Evolutionary conservation across 805 yeast genomes (phyloP).

Genomic region (Lachancea thermotolerans): DNA sequence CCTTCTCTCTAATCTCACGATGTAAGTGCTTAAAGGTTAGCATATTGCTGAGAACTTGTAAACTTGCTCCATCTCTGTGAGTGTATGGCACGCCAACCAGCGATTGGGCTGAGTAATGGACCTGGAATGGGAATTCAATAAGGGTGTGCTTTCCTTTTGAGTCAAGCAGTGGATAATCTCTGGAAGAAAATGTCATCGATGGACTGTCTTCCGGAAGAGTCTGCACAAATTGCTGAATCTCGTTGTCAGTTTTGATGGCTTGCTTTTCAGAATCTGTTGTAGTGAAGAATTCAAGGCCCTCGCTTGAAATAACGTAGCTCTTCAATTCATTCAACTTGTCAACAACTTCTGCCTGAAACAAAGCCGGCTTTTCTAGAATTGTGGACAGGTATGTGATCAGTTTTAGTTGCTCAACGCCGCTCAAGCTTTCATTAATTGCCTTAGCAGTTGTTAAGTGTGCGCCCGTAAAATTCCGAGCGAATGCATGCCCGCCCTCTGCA

Average conservation of each 20-base stretch:
- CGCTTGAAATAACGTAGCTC: conserved; percentile 36
- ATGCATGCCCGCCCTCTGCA: conserved; percentile 84
- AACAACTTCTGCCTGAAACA: conserved; percentile 49
- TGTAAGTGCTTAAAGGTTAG: conserved; percentile 80
- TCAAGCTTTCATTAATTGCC: conserved; percentile 52
- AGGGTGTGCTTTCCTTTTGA: conserved; percentile 34
- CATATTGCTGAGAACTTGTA: conserved; percentile 75
- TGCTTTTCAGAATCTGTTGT: conserved; percentile 47
- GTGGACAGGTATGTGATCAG: conserved; percentile 56
- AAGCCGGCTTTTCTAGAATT: conserved; percentile 42
- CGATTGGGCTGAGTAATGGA: conserved; percentile 71
- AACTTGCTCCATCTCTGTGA: conserved; percentile 71
- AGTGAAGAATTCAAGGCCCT: conserved; percentile 44
- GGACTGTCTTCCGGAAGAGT: conserved; percentile 20
- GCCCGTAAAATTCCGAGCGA: conserved; percentile 62
- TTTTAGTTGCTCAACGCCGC: conserved; percentile 74
- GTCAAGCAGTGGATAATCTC: conserved; percentile 3
- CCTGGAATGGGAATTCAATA: conserved; percentile 79
- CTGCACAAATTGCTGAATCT: conserved; percentile 26
- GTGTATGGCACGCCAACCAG: conserved; percentile 59
- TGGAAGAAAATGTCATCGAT: conserved; percentile 3
- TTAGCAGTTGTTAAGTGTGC: conserved; percentile 56
- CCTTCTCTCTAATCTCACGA: conserved; percentile 85
- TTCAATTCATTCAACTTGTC: conserved; percentile 55
- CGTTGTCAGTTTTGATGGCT: conserved; percentile 18